phyloP scores from a whole-genome alignment of 305 asterid species.

The Solanum aculeatissimum region DNA sequence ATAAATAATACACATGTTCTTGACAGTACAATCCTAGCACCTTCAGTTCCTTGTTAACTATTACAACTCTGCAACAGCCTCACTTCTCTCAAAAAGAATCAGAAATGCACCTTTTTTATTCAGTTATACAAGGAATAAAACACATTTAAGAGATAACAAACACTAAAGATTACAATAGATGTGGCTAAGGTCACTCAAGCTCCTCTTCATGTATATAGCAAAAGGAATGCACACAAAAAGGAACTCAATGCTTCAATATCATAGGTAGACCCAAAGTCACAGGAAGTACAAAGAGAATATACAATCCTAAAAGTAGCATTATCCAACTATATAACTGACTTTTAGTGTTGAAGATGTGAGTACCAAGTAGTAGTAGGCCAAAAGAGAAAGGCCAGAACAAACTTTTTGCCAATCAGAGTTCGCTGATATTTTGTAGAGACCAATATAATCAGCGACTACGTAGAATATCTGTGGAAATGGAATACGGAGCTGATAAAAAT shows the following conservation, averaged over 20 bases:
- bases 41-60: not conserved
- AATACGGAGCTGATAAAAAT: constrained; percentile 79
- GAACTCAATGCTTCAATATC: not conserved
- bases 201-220: not conserved
- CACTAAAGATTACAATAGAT: not conserved
- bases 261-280: not conserved
- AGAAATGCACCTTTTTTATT: not conserved
- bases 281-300: not conserved
- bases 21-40: not conserved
- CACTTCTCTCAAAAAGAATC: not conserved
- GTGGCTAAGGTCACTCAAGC: not conserved
- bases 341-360: not conserved
- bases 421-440: constrained; percentile 57
- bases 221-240: not conserved
- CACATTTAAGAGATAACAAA: not conserved
- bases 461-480: constrained; percentile 41
- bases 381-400: constrained; percentile 68
- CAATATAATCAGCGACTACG: constrained; percentile 41
- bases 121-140: not conserved
- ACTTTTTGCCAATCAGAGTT: constrained; percentile 66
- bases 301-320: not conserved
- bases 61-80: not conserved
- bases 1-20: not conserved
- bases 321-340: not conserved
- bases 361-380: constrained; percentile 87